phyloP scores from a whole-genome alignment of 139 green algal genomes.

The Volvox africanus region DNA sequence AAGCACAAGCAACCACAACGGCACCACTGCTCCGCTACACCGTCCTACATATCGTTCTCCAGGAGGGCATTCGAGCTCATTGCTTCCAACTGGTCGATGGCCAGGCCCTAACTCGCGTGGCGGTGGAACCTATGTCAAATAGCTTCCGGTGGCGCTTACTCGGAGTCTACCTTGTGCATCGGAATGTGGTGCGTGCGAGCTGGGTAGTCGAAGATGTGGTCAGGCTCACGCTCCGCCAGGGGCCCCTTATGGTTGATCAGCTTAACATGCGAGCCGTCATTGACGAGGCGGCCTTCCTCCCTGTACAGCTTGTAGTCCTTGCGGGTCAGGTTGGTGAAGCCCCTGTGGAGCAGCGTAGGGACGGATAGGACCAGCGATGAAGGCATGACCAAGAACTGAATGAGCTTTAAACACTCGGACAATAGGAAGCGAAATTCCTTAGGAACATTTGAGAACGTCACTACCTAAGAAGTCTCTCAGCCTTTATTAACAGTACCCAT shows the following conservation, averaged over 20 bases:
- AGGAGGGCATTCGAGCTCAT: too few species aligned
- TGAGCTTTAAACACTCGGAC: too few species aligned
- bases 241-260: slow-evolving; percentile 72
- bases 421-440: too few species aligned
- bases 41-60: too few species aligned
- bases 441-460: too few species aligned
- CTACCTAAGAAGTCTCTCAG: too few species aligned
- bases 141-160: neutral
- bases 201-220: slow-evolving; percentile 75
- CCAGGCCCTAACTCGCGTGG: too few species aligned
- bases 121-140: neutral
- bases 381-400: neutral
- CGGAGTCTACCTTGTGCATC: slow-evolving; percentile 58
- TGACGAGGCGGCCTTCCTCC: slow-evolving; percentile 90
- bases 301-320: slow-evolving; percentile 96
- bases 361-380: neutral
- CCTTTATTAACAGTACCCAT: too few species aligned
- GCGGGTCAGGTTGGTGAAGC: slow-evolving; percentile 93
- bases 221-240: slow-evolving; percentile 71
- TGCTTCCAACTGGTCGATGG: too few species aligned
- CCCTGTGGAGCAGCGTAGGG: slow-evolving; percentile 67
- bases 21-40: too few species aligned
- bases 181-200: slow-evolving; percentile 67
- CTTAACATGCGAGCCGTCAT: slow-evolving; percentile 90
- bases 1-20: too few species aligned